Conservation (phyloP, 208 protist species). For the Crithidia sp. region DNA sequence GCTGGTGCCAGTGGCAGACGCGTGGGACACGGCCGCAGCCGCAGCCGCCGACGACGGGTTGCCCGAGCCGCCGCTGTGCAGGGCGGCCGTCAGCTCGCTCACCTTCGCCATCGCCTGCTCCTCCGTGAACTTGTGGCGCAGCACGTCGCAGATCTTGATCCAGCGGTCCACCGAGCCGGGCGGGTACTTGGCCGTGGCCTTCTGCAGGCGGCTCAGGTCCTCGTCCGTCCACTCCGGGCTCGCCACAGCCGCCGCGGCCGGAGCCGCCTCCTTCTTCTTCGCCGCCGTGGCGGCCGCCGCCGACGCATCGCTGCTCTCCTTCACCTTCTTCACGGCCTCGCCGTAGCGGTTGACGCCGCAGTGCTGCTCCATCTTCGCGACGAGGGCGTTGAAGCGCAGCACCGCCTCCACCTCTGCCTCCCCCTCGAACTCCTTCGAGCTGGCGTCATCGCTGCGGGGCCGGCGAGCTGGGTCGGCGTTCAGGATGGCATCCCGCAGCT, state of each 20-base stretch:
- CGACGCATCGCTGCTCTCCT: conserved; percentile 18
- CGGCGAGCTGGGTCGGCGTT: conserved; percentile 25
- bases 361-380: conserved; percentile 66
- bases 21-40: conserved; percentile 26
- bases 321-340: conserved; percentile 76
- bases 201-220: conserved; percentile 92
- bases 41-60: conserved; percentile 23
- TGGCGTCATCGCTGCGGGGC: conserved; percentile 13
- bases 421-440: conserved; percentile 32
- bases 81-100: conserved; percentile 80
- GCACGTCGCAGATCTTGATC: conserved; percentile 82
- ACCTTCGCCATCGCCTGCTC: conserved; percentile 93
- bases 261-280: conserved; percentile 14
- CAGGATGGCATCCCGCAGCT: conserved; percentile 41
- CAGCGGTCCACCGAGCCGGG: conserved; percentile 93
- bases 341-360: conserved; percentile 84
- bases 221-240: conserved; percentile 88
- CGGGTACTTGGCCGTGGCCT: conserved; percentile 94
- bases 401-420: conserved; percentile 61
- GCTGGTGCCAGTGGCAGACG: conserved; percentile 24
- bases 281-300: neutral
- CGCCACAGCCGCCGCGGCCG: neutral
- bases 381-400: conserved; percentile 66
- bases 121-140: conserved; percentile 81
- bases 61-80: conserved; percentile 46